phyloP scores from a whole-genome alignment of 768 basidiomycete genomes.

The Psilocybe sp. region DNA sequence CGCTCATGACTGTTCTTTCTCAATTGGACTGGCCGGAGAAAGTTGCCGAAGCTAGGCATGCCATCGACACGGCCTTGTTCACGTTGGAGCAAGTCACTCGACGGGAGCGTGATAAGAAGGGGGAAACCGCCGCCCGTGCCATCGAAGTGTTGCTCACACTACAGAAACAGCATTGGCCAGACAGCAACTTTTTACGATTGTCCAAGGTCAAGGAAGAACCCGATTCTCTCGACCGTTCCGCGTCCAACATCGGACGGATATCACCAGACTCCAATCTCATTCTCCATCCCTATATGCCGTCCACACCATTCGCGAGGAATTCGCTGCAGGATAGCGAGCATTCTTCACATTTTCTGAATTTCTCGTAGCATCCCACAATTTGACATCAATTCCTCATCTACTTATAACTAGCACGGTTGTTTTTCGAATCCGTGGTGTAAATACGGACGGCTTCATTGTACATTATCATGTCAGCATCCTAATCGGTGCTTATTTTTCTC shows the following conservation, averaged over 20 bases:
- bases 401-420: too few species aligned
- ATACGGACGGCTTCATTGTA: too few species aligned
- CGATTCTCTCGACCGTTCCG: slow-evolving; percentile 7
- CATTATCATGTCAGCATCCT: too few species aligned
- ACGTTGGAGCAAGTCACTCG: slow-evolving; percentile 32
- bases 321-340: too few species aligned
- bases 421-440: too few species aligned
- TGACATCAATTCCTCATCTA: neutral
- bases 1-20: slow-evolving; percentile 38
- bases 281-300: neutral
- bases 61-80: slow-evolving; percentile 34
- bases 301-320: neutral
- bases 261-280: neutral
- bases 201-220: slow-evolving; percentile 17
- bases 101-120: slow-evolving; percentile 32
- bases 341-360: neutral
- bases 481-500: too few species aligned
- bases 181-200: slow-evolving; percentile 3
- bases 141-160: slow-evolving; percentile 32
- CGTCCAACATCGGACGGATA: neutral
- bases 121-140: slow-evolving; percentile 36
- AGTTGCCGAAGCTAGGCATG: slow-evolving; percentile 31
- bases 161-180: slow-evolving; percentile 15
- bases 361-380: neutral
- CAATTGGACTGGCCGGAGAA: slow-evolving; percentile 37